phyloP scores from a whole-genome alignment of 176 grass and related monocot species.

The Oryza meridionalis region DNA sequence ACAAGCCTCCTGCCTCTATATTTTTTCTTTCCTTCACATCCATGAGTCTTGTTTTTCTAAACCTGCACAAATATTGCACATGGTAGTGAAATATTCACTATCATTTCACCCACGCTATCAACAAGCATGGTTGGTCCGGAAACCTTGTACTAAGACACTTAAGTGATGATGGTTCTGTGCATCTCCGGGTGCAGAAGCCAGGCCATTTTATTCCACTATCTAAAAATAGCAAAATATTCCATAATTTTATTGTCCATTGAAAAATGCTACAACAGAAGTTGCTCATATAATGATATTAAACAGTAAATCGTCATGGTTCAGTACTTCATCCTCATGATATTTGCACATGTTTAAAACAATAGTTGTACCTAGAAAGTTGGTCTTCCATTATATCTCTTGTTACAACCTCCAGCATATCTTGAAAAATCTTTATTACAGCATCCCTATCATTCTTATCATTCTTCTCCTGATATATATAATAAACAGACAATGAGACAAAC shows the following conservation, averaged over 20 bases:
- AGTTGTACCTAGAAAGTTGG: conserved; percentile 63
- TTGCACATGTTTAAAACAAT: conserved; percentile 39
- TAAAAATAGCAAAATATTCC: too few species aligned
- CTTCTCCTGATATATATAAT: conserved; percentile 46
- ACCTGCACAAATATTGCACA: neutral
- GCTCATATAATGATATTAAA: conserved; percentile 16
- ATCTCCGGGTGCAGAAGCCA: too few species aligned
- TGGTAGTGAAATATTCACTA: neutral
- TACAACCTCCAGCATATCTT: conserved; percentile 97
- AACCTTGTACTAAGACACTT: too few species aligned
- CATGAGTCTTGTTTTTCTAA: neutral
- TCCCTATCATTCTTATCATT: conserved; percentile 67
- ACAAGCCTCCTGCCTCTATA: neutral
- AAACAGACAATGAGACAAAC: conserved; percentile 9
- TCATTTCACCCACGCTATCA: neutral
- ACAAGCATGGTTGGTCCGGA: neutral
- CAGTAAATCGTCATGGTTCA: conserved; percentile 38
- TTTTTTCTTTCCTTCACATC: conserved; percentile 27
- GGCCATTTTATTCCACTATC: too few species aligned
- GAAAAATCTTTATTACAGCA: conserved; percentile 78
- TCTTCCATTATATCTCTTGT: conserved; percentile 98
- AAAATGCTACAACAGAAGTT: conserved; percentile 15
- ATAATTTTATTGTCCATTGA: conserved; percentile 1
- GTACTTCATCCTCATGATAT: conserved; percentile 27
- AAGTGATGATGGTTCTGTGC: too few species aligned